Evolutionary conservation across 2,329 filamentous ascomycete species (phyloP), one percentile per base, ranked within the genome.

Genomic region (Dendrostoma leiphaemia): DNA sequence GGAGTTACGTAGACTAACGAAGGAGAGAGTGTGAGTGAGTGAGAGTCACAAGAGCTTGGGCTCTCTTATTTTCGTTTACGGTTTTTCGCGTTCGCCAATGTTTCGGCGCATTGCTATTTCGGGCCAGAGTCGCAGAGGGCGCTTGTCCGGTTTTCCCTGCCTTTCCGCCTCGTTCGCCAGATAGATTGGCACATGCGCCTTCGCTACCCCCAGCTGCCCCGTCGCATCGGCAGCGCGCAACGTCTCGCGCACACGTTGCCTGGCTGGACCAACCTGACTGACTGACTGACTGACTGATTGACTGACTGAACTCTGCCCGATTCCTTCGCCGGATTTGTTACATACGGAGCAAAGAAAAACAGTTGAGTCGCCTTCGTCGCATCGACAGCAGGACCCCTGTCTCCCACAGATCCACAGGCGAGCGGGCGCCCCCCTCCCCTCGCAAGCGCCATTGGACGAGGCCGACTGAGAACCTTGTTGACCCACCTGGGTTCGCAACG

Each of bases 401-500:
- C 57, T 54, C 53, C 48, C 54, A 51, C 35, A 19, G 8, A 59
- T 21, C 50, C 40, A 48, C 41, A 56, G 49, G 53, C 55, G 49
- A 46, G 55, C 47, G 43, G 45, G 40, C 43, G 23, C 40, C n/a
- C 34, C 32, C 40, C 40, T 58, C 40, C 45, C 48, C 45, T 38
- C 55, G 52, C 55, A 57, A 45, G 55, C 53, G 59, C 58, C 55
- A 60, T 59, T 57, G 54, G 57, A 57, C 51, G 41, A 44, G 29
- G 46, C 44, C 47, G 35, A 48, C 47, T 51, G 50, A 24, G 32
- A 37, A 48, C 45, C 45, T 48, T 48, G 45, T 15, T 28, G 32
- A 26, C 15, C 32, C 49, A 46, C 51, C 48, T 21, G 45, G 23
- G 38, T 51, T 41, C 34, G 31, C 47, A 48, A 43, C 46, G 32